Conservation (phyloP, 768 basidiomycete species). For the Tylopilus plumbeoviolaceoides region DNA sequence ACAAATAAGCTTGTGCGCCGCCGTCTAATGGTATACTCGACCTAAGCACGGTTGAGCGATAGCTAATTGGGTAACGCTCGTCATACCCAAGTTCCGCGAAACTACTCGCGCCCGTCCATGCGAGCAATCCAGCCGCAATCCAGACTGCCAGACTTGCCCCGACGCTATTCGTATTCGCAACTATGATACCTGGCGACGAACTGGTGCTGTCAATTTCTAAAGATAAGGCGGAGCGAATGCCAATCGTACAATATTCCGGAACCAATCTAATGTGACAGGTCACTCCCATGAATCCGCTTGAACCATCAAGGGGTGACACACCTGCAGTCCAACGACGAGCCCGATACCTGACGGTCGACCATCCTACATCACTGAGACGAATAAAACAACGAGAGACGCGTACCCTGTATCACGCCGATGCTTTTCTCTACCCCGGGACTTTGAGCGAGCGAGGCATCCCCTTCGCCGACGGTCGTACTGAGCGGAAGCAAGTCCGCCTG, state of each 20-base stretch:
- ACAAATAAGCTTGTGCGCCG: conserved; percentile 74
- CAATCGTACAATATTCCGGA: conserved; percentile 87
- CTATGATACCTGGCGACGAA: conserved; percentile 89
- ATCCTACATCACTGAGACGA: conserved; percentile 4
- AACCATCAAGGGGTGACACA: conserved; percentile 20
- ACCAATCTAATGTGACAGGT: conserved; percentile 54
- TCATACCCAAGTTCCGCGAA: conserved; percentile 87
- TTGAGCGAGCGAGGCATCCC: conserved; percentile 46
- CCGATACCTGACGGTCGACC: conserved; percentile 60
- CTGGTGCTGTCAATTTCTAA: conserved; percentile 34
- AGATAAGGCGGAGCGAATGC: not conserved
- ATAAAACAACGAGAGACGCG: conserved; percentile 17
- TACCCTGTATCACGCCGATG: conserved; percentile 74
- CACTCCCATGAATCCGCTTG: not conserved
- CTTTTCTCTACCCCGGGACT: conserved; percentile 65
- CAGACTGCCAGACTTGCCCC: conserved; percentile 88
- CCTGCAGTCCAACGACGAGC: conserved; percentile 79
- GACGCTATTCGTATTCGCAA: conserved; percentile 84
- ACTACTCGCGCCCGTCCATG: conserved; percentile 95
- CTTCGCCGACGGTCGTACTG: conserved; percentile 71
- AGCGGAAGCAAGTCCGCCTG: conserved; percentile 74
- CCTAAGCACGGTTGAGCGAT: conserved; percentile 6
- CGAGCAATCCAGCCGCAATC: conserved; percentile 77
- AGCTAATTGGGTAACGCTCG: not conserved
- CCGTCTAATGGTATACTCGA: conserved; percentile 41